phyloP scores from a whole-genome alignment of 352 stramenopile species.

The Phytophthora multivora region DNA sequence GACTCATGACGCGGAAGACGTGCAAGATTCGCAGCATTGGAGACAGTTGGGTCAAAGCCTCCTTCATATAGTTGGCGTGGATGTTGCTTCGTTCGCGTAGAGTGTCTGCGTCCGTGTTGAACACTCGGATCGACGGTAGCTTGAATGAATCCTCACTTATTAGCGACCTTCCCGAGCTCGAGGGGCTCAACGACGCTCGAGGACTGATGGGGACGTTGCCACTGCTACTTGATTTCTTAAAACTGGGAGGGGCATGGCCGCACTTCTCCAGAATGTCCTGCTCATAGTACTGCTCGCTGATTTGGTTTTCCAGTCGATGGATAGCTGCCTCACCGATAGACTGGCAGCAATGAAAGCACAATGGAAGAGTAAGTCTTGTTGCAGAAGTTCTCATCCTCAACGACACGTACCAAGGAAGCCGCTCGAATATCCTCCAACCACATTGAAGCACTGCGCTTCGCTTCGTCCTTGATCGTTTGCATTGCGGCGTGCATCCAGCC shows the following conservation, averaged over 20 bases:
- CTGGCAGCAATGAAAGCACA: conserved; percentile 26
- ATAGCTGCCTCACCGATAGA: conserved; percentile 69
- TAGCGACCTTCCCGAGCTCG: conserved; percentile 22
- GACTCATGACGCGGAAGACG: conserved; percentile 74
- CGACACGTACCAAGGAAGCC: conserved; percentile 46
- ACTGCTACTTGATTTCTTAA: conserved; percentile 20
- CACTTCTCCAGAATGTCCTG: conserved; percentile 79
- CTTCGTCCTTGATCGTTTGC: conserved; percentile 75
- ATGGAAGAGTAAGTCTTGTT: not conserved
- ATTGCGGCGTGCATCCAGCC: conserved; percentile 80
- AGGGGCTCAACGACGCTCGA: conserved; percentile 26
- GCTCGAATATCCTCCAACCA: conserved; percentile 81
- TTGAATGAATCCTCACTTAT: conserved; percentile 42
- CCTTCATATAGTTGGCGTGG: conserved; percentile 74
- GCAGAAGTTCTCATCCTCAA: not conserved
- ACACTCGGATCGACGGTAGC: conserved; percentile 69
- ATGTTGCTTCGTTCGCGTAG: conserved; percentile 65
- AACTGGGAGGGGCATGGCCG: conserved; percentile 28
- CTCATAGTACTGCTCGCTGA: conserved; percentile 77
- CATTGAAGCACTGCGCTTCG: conserved; percentile 60
- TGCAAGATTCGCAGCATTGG: conserved; percentile 79
- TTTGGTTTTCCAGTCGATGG: conserved; percentile 75
- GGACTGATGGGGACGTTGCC: conserved; percentile 27
- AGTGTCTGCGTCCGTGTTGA: conserved; percentile 70
- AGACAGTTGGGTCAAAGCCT: conserved; percentile 57